Evolutionary conservation across 768 basidiomycete genomes (phyloP), one percentile per base, ranked within the genome.

Genomic region (Paxillus ammoniavirescens): DNA sequence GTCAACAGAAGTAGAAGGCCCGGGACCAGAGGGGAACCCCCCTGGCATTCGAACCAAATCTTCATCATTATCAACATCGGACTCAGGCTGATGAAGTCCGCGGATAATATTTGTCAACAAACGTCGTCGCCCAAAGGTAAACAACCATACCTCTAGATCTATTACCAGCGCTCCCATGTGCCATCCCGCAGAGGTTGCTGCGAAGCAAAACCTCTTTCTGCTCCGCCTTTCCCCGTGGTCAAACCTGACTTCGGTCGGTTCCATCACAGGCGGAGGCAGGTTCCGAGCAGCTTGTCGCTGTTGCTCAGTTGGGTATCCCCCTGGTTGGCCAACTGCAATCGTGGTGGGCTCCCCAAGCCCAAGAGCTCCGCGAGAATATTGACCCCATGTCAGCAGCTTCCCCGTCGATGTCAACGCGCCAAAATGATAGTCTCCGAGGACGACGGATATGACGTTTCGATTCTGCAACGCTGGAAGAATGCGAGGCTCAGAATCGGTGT

Each of bases 391-490:
- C 17, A 87, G 73, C 23, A 93, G 73, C 64, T 84, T 80, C 14
- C 95, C 96, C 21, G 76, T 69, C 37, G 81, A 76, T 3, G 92
- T 95, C 61, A 97, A 74, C 1, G 96, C 95, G 35, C 84, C 90
- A 64, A 78, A 84, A 73, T 98, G 96, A 68, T 95, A 97, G 70
- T 98, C 96, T 5, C 96, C 96, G 47, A 93, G 78, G 13, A 87
- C 86, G 51, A 96, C 84, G 47, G 91, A 91, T 55, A 98, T 95
- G 50, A 98, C 82, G 36, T 79, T 76, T 58, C 74, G 81, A 60
- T 89, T 79, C 62, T 97, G 93, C 28, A 98, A 73, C 33, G 78
- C 81, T 1, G 88, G 85, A 4, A 90, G 75, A 53, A 93, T 74
- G 33, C 73, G 77, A n/a, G 88, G 91, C 53, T 65, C 61, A 14